These are phyloP conservation scores for Aureobasidium sp. DNA, from an alignment of 2,329 filamentous ascomycete genomes.

Conservation along the genomic window DNA sequence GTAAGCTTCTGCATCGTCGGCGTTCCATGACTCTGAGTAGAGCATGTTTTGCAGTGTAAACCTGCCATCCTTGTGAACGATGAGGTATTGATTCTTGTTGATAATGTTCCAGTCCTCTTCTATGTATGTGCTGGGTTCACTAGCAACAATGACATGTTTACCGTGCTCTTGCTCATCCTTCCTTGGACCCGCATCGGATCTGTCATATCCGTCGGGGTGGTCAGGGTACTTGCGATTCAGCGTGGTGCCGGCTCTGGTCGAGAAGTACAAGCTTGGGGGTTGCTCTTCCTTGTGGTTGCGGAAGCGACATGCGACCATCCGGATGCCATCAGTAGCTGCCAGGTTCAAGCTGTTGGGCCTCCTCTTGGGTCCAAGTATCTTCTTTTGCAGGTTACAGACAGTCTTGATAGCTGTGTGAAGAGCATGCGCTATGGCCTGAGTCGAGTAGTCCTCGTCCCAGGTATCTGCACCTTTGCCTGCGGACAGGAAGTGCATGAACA, in stretches of 20 bases:
- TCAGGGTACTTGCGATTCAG: slow-evolving; percentile 46
- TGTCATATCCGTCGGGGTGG: slow-evolving; percentile 33
- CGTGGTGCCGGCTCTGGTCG: slow-evolving; percentile 39
- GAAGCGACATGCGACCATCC: slow-evolving; percentile 43
- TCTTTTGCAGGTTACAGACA: slow-evolving; percentile 38
- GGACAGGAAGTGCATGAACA: slow-evolving; percentile 40
- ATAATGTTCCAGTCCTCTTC: slow-evolving; percentile 44
- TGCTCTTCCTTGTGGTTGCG: slow-evolving; percentile 44
- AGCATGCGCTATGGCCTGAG: slow-evolving; percentile 35
- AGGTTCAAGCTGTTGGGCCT: slow-evolving; percentile 45
- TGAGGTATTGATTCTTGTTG: slow-evolving; percentile 36
- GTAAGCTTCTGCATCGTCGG: slow-evolving; percentile 21
- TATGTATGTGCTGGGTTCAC: slow-evolving; percentile 46
- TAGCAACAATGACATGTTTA: slow-evolving; percentile 45
- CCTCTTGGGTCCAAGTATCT: slow-evolving; percentile 31
- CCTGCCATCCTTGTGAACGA: slow-evolving; percentile 30
- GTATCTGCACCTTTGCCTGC: slow-evolving; percentile 26
- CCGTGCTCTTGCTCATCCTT: slow-evolving; percentile 34
- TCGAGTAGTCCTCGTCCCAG: slow-evolving; percentile 36
- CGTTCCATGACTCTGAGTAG: slow-evolving; percentile 33
- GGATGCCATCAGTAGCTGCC: slow-evolving; percentile 41
- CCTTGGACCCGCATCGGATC: slow-evolving; percentile 23
- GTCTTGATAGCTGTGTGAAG: slow-evolving; percentile 35
- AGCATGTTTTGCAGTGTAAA: slow-evolving; percentile 18
- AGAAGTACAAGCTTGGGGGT: slow-evolving; percentile 45